Percentiles rank a stretch among this genome's conserved stretches.
These are phyloP conservation scores for Cryptosporidium viatorum DNA, from an alignment of 169 alveolate species.

Conservation along the genomic window DNA sequence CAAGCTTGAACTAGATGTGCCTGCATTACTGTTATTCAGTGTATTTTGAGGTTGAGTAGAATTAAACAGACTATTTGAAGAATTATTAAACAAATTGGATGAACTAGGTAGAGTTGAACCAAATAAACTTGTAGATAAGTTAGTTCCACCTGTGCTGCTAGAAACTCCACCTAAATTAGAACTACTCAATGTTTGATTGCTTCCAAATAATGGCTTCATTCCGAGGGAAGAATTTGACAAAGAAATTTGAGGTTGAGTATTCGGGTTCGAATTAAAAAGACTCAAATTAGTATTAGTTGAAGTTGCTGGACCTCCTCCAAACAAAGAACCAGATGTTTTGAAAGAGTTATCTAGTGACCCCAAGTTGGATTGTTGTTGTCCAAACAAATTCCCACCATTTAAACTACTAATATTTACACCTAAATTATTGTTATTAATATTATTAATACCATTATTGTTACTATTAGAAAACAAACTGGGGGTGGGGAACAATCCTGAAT, in stretches of 20 bases:
- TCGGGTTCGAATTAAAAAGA: conserved; percentile 14
- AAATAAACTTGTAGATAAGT: conserved; percentile 6
- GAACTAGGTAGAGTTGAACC: conserved; percentile 51
- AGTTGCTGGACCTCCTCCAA: conserved; percentile 13
- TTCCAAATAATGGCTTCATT: conserved; percentile 13
- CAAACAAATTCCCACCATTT: conserved; percentile 8
- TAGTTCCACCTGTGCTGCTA: not conserved
- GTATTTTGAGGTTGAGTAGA: conserved; percentile 15
- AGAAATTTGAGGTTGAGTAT: conserved; percentile 19
- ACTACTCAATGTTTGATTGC: not conserved
- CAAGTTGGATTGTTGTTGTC: not conserved
- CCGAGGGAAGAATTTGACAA: conserved; percentile 7
- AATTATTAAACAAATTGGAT: not conserved
- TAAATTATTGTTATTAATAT: not conserved
- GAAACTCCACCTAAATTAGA: conserved; percentile 6
- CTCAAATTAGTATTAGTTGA: not conserved
- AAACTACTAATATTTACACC: not conserved
- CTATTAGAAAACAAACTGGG: conserved; percentile 20
- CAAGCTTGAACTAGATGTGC: conserved; percentile 9
- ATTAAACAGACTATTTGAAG: not conserved
- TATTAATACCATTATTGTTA: not conserved
- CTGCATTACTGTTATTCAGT: not conserved
- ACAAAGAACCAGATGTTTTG: conserved; percentile 17
- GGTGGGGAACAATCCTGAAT: conserved; percentile 41
- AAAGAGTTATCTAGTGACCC: conserved; percentile 1